phyloP scores from a whole-genome alignment of 2,329 filamentous ascomycete species.

The Sporothrix curviconia region DNA sequence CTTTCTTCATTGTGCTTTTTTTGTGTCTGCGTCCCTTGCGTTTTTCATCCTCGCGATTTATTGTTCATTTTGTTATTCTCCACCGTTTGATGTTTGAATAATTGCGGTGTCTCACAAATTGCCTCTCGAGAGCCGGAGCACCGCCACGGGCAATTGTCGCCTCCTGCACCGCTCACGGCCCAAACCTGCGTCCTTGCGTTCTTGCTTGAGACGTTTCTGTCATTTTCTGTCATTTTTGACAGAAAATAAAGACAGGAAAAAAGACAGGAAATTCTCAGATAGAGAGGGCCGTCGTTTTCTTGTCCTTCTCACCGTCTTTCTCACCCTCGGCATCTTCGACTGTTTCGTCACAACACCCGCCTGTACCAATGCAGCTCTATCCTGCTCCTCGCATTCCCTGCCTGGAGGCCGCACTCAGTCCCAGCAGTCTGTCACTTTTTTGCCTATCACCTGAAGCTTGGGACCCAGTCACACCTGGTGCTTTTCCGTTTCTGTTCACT shows the following conservation, averaged over 20 bases:
- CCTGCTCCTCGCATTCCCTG: background rate
- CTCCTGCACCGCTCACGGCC: background rate
- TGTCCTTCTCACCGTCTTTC: too few species aligned
- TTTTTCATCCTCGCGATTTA: background rate
- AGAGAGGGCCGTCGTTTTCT: too few species aligned
- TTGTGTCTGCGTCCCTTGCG: background rate
- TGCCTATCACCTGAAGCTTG: background rate
- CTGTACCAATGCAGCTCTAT: background rate
- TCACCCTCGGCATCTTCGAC: too few species aligned
- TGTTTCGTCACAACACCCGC: background rate
- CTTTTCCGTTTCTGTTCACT: background rate
- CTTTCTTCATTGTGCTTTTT: background rate
- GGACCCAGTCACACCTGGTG: background rate
- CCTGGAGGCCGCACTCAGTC: background rate
- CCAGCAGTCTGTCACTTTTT: conserved; percentile 3
- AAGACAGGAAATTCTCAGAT: too few species aligned
- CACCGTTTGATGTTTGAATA: background rate
- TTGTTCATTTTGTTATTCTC: conserved; percentile 2
- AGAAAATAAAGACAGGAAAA: too few species aligned
- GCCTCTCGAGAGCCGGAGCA: background rate
- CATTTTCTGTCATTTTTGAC: too few species aligned
- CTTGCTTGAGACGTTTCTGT: too few species aligned
- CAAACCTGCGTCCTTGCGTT: too few species aligned
- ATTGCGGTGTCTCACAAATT: background rate
- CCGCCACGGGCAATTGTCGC: background rate